Percentiles rank a stretch among this genome's conserved stretches.
These are phyloP conservation scores for Erythrobasidium yunnanense DNA, from an alignment of 768 basidiomycete genomes.

Conservation along the genomic window DNA sequence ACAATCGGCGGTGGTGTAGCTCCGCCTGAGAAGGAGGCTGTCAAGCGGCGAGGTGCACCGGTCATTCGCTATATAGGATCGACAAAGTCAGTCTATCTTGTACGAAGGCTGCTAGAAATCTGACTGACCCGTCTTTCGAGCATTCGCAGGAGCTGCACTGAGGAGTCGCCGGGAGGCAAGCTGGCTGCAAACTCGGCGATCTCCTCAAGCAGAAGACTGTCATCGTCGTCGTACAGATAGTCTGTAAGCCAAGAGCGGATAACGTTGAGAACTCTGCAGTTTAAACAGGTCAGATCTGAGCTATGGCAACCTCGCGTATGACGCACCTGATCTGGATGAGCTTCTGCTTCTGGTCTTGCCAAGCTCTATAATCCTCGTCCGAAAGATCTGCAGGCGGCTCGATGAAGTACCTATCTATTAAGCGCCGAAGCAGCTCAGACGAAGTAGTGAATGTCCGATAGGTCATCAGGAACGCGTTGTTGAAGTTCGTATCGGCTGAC, in stretches of 20 bases:
- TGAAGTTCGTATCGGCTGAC: constrained; percentile 61
- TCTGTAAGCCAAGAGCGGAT: constrained; percentile 79
- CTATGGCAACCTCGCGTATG: not conserved
- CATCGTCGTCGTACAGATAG: constrained; percentile 68
- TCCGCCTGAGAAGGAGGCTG: constrained; percentile 41
- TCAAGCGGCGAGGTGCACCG: constrained; percentile 27
- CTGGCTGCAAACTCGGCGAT: constrained; percentile 61
- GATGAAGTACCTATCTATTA: constrained; percentile 69
- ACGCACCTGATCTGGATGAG: constrained; percentile 74
- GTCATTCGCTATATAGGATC: not conserved
- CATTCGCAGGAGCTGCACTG: constrained; percentile 35
- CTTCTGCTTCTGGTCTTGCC: constrained; percentile 74
- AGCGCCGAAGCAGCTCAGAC: constrained; percentile 67
- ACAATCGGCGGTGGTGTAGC: constrained; percentile 59
- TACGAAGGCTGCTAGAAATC: not conserved
- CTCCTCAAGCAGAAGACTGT: constrained; percentile 63
- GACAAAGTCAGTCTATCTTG: not conserved
- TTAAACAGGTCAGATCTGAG: not conserved
- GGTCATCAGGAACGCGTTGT: constrained; percentile 84
- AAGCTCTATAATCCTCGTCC: constrained; percentile 57
- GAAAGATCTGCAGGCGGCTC: constrained; percentile 59
- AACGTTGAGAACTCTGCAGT: constrained; percentile 80
- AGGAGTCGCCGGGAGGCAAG: constrained; percentile 30
- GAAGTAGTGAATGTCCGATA: constrained; percentile 86
- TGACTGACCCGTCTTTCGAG: constrained; percentile 34